These are phyloP conservation scores for Dryadomyces quercus-mongolicae DNA, from an alignment of 2,329 filamentous ascomycete species.

Conservation along the genomic window DNA sequence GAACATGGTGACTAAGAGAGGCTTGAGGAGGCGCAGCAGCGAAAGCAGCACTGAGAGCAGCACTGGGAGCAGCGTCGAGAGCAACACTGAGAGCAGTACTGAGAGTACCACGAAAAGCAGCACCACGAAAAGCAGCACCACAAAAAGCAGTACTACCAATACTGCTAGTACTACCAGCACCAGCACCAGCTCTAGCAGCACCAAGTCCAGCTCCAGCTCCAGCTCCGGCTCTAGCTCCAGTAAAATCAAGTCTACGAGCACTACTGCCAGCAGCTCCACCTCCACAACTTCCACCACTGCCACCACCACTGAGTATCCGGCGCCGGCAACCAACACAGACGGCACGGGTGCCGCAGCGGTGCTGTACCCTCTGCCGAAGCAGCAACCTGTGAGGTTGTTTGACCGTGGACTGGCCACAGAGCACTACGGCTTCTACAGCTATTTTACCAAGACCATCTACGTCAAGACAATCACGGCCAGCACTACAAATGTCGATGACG, in stretches of 20 bases:
- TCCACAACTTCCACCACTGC: too few species aligned
- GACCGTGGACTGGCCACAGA: slow-evolving; percentile 71
- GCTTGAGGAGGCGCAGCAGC: not conserved
- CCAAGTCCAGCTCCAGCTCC: too few species aligned
- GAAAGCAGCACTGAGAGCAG: slow-evolving; percentile 8
- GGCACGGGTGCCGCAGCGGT: slow-evolving; percentile 61
- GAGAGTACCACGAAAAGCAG: slow-evolving; percentile 8
- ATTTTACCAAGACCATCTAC: slow-evolving; percentile 82
- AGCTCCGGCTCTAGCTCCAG: not conserved
- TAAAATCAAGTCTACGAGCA: not conserved
- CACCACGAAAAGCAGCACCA: not conserved
- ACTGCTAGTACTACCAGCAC: not conserved
- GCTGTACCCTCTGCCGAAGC: slow-evolving; percentile 56
- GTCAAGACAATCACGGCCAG: slow-evolving; percentile 44
- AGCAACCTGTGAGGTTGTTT: slow-evolving; percentile 75
- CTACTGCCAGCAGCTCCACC: not conserved
- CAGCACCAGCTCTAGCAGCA: not conserved
- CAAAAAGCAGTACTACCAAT: not conserved
- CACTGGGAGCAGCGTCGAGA: not conserved
- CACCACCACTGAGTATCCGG: slow-evolving; percentile 38
- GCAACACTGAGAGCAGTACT: not conserved
- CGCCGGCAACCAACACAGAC: slow-evolving; percentile 50
- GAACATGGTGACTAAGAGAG: slow-evolving; percentile 15
- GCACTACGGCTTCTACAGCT: slow-evolving; percentile 89
- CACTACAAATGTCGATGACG: slow-evolving; percentile 23